Conservation (phyloP, 495 filamentous ascomycete species). For the Friedmanniomyces endolithicus region DNA sequence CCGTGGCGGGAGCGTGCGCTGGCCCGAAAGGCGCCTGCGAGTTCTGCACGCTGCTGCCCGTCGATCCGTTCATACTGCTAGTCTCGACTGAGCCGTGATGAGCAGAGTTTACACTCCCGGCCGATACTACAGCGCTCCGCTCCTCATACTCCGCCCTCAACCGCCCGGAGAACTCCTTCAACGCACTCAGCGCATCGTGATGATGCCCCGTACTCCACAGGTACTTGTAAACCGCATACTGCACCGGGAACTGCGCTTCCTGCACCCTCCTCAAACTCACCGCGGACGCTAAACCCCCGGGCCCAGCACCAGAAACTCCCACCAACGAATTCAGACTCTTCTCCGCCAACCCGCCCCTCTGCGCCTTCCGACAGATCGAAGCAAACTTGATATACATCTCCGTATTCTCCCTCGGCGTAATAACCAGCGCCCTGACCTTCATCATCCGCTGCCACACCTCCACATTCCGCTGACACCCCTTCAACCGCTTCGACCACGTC, state of each 20-base stretch:
- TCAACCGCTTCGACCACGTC: constrained; percentile 90
- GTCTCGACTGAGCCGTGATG: no score
- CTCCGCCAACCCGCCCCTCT: constrained; percentile 88
- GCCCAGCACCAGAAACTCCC: constrained; percentile 38
- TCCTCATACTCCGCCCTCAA: constrained; percentile 60
- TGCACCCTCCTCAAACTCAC: constrained; percentile 28
- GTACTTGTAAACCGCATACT: constrained; percentile 88
- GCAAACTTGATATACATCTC: constrained; percentile 99
- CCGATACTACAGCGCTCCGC: constrained; percentile 38
- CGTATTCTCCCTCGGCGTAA: constrained; percentile 80
- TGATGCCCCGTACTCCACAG: constrained; percentile 71
- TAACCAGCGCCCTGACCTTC: constrained; percentile 84
- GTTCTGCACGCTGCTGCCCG: constrained; percentile 37
- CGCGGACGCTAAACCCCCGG: background rate
- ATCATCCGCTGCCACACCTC: constrained; percentile 98
- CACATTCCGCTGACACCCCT: constrained; percentile 90
- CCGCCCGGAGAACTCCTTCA: constrained; percentile 70
- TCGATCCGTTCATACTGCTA: no score
- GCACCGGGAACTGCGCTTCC: constrained; percentile 46
- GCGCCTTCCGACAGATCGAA: constrained; percentile 91
- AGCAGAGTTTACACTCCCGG: constrained; percentile 30
- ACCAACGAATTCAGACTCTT: constrained; percentile 77
- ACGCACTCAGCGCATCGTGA: constrained; percentile 57
- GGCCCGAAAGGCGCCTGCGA: constrained; percentile 24
- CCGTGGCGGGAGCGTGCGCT: background rate